Evolutionary conservation across 768 basidiomycete genomes (phyloP).

Genomic region (Boletus bicolor): DNA sequence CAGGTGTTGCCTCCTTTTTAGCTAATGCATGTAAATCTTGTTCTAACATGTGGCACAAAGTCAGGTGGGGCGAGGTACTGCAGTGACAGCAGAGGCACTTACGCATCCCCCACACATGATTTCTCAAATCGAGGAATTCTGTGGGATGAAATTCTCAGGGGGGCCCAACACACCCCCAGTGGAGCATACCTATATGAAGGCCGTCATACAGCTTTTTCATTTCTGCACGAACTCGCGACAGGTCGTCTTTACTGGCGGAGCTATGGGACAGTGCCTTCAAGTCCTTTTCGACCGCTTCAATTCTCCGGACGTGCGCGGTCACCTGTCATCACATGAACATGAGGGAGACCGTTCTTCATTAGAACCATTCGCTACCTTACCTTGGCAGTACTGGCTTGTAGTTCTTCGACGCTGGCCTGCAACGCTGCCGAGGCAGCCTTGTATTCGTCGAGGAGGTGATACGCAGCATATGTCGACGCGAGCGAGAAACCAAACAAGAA

Average conservation of each 20-base stretch:
- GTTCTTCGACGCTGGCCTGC: constrained; percentile 82
- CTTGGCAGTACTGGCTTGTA: constrained; percentile 81
- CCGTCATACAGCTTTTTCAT: constrained; percentile 86
- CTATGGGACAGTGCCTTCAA: constrained; percentile 67
- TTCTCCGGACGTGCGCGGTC: constrained; percentile 76
- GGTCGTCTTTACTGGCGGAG: constrained; percentile 76
- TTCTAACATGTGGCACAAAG: constrained; percentile 41
- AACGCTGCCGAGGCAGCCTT: constrained; percentile 83
- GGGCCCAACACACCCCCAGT: neutral
- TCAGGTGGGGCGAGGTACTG: neutral
- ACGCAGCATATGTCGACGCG: constrained; percentile 82
- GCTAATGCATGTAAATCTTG: constrained; percentile 74
- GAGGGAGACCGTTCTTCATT: neutral
- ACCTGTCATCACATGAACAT: constrained; percentile 43
- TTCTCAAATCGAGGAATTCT: constrained; percentile 80
- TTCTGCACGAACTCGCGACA: constrained; percentile 71
- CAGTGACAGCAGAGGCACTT: constrained; percentile 33
- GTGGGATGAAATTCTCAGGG: neutral
- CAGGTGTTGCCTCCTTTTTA: constrained; percentile 62
- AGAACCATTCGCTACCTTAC: constrained; percentile 32
- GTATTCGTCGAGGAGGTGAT: constrained; percentile 88
- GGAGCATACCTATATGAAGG: constrained; percentile 65
- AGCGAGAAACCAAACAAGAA: constrained; percentile 89
- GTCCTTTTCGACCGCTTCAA: constrained; percentile 88
- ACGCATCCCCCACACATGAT: constrained; percentile 89